phyloP scores from a whole-genome alignment of 2,329 filamentous ascomycete species.

The Sporothrix brasiliensis region DNA sequence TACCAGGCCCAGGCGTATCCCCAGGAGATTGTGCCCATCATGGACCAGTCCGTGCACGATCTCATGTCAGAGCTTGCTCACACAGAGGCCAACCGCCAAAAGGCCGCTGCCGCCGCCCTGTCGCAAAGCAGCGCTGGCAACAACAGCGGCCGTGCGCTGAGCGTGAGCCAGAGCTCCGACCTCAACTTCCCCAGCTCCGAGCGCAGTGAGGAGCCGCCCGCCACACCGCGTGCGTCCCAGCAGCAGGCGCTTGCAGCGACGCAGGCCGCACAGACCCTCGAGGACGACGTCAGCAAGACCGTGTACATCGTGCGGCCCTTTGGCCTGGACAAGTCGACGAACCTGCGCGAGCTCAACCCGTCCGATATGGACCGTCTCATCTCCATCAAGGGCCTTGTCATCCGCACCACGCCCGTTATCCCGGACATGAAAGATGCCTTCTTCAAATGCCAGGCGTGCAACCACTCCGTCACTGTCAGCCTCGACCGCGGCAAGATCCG shows the following conservation, averaged over 20 bases:
- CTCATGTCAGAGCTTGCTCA: constrained; percentile 87
- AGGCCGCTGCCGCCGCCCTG: constrained; percentile 47
- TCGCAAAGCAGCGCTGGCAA: constrained; percentile 41
- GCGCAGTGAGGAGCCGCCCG: constrained; percentile 55
- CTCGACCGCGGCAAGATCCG: constrained; percentile 95
- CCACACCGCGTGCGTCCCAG: constrained; percentile 50
- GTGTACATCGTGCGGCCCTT: constrained; percentile 88
- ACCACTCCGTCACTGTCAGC: constrained; percentile 85
- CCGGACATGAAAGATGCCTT: constrained; percentile 99
- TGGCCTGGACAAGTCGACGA: constrained; percentile 82
- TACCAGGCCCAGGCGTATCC: constrained; percentile 93
- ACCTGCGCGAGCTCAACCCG: constrained; percentile 88
- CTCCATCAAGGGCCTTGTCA: constrained; percentile 92
- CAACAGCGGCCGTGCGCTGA: constrained; percentile 25
- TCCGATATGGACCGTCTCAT: constrained; percentile 93
- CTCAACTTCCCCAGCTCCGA: constrained; percentile 81
- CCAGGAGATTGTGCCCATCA: constrained; percentile 92
- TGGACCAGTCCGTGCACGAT: constrained; percentile 94
- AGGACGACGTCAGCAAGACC: constrained; percentile 77
- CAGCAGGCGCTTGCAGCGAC: constrained; percentile 41
- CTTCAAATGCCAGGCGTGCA: constrained; percentile 93
- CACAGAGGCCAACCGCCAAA: constrained; percentile 72
- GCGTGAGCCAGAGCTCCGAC: constrained; percentile 64
- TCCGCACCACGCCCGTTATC: constrained; percentile 92
- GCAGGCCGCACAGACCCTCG: constrained; percentile 53